Base-by-base conservation (phyloP, 2,329 filamentous ascomycete genomes). In the Intubia oerlemansii region DNA sequence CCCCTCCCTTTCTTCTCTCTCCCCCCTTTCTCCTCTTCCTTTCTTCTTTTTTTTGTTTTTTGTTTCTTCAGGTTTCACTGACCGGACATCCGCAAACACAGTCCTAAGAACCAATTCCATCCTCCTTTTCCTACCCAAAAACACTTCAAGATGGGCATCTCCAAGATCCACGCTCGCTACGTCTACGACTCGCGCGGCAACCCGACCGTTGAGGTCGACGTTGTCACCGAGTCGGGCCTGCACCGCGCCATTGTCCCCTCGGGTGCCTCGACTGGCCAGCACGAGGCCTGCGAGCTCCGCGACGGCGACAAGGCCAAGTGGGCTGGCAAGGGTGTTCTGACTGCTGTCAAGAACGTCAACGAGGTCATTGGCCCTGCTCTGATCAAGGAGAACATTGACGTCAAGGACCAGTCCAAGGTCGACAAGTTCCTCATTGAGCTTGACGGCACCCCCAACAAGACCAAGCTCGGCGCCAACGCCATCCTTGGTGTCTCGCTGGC, bases 101-200 rank as follows among this genome's bases (percentile, higher is more conserved):
- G 21, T 29, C n/a, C n/a, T n/a, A n/a, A n/a, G 19, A 21, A 21
- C n/a, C 19, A 8, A 21, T 21, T 21, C 19, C 19, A 21, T 21
- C 19, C 8, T 21, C 8, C n/a, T n/a, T 22, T 26, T 7, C 29
- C 21, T 17, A 24, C 14, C 12, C n/a, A 29, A 24, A 28, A 26
- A 18, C 12, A 19, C 17, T 32, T 44, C 57, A 84, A 51, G 42
- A 98, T 98, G 88, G 62, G 78, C 48, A 80, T 88, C 57, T 71
- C 72, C 56, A 85, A 84, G 66, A 68, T 88, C 52, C 77, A 84
- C 68, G 79, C 78, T 50, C 78, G 88, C 52, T 84, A 76, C 50
- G 82, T 98, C 64, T 98, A 85, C 71, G 88, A 98, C 70, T 95
- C 88, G 55, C 85, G 88, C 52, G 70, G 70, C 53, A 98, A 98